Base-by-base conservation (phyloP, 2,329 filamentous ascomycete species). In the Fusarium sublunatum region DNA sequence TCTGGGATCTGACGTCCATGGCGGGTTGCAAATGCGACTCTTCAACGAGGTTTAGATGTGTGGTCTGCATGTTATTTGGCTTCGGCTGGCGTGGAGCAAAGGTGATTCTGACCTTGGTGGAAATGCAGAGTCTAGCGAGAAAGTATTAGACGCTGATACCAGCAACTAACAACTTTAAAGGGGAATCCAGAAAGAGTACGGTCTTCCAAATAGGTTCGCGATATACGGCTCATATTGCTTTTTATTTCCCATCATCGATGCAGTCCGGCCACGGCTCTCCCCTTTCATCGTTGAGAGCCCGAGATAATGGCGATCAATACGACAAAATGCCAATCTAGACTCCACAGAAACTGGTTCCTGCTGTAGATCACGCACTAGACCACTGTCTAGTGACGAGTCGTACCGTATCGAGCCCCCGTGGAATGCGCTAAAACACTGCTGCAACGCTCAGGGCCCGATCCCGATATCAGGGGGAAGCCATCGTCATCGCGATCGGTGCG, bases 11-110 rank as follows among this genome's bases (percentile, higher is more conserved):
- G 7, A 55, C 13, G 5, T 42, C 48, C 19, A 61, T 60, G 2
- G 57, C 48, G 2, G 57, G 57, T 22, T 50, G 57, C 6, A 36
- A 48, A 24, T 60, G 55, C 41, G 48, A 32, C 8, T 60, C 57
- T 26, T 60, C 57, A 6, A 55, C 57, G 28, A 61, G 57, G 34
- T 60, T 60, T 1, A 60, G 38, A 35, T 58, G 53, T 11, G 31
- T 56, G 5, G 57, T 44, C 42, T 55, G 57, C 57, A 60, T 40
- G 9, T 60, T 32, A 11, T 34, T 13, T 32, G 11, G 31, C 19
- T 19, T 19, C 19, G n/a, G 24, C 43, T 35, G n/a, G 34, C n/a
- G 2, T 7, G 13, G 34, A 3, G 12, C n/a, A n/a, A n/a, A n/a
- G n/a, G 11, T 38, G 35, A 10, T 12, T n/a, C 3, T 32, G 31